phyloP scores from a whole-genome alignment of 768 basidiomycete species.

The Lactifluus hygrophoroides region DNA sequence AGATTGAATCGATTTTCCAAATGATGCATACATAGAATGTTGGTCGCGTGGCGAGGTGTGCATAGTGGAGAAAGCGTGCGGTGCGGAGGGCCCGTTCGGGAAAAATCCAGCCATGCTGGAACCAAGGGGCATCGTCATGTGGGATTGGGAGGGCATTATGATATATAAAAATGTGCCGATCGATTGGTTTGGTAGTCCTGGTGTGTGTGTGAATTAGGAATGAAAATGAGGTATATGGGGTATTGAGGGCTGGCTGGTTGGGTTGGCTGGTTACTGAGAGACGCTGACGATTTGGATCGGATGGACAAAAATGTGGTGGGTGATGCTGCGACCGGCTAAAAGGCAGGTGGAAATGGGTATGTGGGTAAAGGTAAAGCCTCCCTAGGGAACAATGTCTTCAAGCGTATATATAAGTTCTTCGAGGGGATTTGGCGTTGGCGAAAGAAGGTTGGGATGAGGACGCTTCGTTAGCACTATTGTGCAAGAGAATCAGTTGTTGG shows the following conservation, averaged over 20 bases:
- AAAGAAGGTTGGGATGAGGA: background rate
- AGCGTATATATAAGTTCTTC: too few relatives aligned
- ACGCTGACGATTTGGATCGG: background rate
- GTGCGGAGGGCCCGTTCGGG: slow-evolving; percentile 28
- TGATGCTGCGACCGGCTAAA: background rate
- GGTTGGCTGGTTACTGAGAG: background rate
- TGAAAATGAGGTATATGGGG: background rate
- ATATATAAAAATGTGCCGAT: background rate
- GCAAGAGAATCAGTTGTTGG: background rate
- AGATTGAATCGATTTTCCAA: slow-evolving; percentile 15
- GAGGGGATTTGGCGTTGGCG: too few relatives aligned
- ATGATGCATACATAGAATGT: slow-evolving; percentile 27
- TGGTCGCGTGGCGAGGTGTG: slow-evolving; percentile 29
- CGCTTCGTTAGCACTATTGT: too few relatives aligned
- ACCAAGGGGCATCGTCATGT: slow-evolving; percentile 22
- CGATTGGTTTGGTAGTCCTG: background rate
- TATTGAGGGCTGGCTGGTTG: too few relatives aligned
- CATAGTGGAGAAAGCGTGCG: slow-evolving; percentile 31
- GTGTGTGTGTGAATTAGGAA: background rate
- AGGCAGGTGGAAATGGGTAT: background rate
- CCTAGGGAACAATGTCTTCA: slow-evolving; percentile 19
- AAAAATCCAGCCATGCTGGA: slow-evolving; percentile 27
- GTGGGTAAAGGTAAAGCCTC: slow-evolving; percentile 18
- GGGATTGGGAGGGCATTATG: slow-evolving; percentile 28
- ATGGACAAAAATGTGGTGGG: background rate